Base-by-base conservation (phyloP, 805 yeast genomes). In the baker's yeast (Saccharomyces cerevisiae) region DNA sequence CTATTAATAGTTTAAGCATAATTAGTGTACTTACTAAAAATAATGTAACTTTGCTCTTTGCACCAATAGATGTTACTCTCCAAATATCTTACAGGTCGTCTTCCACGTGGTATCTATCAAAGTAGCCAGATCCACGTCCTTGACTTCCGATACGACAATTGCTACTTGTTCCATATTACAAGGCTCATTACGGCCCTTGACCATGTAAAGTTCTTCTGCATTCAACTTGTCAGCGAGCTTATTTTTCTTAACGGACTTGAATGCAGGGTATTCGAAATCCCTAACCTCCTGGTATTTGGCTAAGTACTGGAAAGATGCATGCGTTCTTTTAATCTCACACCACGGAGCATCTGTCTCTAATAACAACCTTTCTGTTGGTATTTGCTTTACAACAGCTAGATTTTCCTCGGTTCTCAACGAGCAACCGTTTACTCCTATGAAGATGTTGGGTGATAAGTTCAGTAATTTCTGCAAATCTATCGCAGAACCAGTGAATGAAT, bases 331-430 rank as follows among this genome's bases (percentile, higher is more conserved):
- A 48, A 94, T 81, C 65, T 91, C 98, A 73, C 99, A 94, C 99
- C 99, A 94, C 1, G 99, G 99, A 2, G 97, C 90, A 71, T 94
- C 99, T 0, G 97, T 92, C 67, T 94, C 99, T 9, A 94, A 79
- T 77, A 92, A 70, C 47, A 94, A 68, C 62, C 76, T 79, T 4
- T 83, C 81, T 8, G 82, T 63, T 0, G 98, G 98, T n/a, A 94
- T 79, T 26, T 67, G 62, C 46, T 73, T 71, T 0, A 84, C 89
- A 26, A 84, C 89, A 28, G 77, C 76, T 13, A 90, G 70, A 64
- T 87, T 89, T 58, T 86, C 90, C 54, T 80, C 81, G 0, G 88
- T 82, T 64, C 85, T 87, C 59, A 94, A 77, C 1, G 98, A 90
- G 64, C 98, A 94, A 3, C 99, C 99, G 68, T 94, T 94, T 56